phyloP scores from a whole-genome alignment of 495 filamentous ascomycete species.

The Penicillium fimorum region DNA sequence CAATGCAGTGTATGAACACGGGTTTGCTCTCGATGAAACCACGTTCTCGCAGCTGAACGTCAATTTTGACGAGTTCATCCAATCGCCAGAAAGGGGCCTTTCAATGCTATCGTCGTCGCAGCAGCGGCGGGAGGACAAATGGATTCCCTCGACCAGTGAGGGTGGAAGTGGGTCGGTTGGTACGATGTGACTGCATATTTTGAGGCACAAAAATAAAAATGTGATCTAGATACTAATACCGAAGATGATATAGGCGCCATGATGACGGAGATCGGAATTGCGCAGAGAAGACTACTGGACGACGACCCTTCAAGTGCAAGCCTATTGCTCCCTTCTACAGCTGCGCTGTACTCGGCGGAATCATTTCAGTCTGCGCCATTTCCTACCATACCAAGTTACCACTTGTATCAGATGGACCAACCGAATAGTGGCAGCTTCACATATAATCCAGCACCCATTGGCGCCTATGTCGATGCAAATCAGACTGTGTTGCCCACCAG shows the following conservation, averaged over 20 bases:
- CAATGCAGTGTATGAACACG: constrained; percentile 9
- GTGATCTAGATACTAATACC: neutral
- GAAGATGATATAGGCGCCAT: constrained; percentile 26
- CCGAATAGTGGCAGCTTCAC: neutral
- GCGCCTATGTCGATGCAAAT: constrained; percentile 8
- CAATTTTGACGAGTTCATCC: constrained; percentile 44
- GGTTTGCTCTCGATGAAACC: constrained; percentile 8
- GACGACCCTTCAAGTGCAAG: constrained; percentile 26
- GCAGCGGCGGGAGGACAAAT: constrained; percentile 40
- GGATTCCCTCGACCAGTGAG: constrained; percentile 33
- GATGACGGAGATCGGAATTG: constrained; percentile 42
- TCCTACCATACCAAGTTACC: constrained; percentile 14
- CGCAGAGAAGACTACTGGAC: constrained; percentile 38
- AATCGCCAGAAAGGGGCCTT: constrained; percentile 31
- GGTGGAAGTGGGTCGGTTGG: constrained; percentile 37
- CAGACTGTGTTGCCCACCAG: constrained; percentile 9
- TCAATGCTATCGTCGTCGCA: constrained; percentile 31
- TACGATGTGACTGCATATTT: constrained; percentile 16
- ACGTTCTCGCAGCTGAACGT: constrained; percentile 25
- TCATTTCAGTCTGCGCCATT: constrained; percentile 21
- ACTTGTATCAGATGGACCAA: constrained; percentile 5
- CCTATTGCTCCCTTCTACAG: constrained; percentile 22
- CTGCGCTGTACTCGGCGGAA: constrained; percentile 15
- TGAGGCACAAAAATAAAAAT: neutral
- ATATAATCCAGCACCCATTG: neutral